Evolutionary conservation across 2,329 filamentous ascomycete species (phyloP).

Genomic region (Triangularia setosa): DNA sequence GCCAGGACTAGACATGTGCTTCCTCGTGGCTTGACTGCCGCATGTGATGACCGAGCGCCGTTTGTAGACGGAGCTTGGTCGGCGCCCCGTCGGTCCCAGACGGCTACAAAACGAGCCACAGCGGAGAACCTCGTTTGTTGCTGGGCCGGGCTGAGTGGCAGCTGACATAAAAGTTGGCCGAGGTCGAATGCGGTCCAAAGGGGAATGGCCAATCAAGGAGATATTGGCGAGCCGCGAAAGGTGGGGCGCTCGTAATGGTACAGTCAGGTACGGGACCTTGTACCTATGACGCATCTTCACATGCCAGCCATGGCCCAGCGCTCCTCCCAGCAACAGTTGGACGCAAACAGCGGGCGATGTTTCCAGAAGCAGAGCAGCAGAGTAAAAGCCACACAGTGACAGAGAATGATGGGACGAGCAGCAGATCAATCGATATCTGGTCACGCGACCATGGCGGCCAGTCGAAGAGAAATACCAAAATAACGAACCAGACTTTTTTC

Average conservation of each 20-base stretch:
- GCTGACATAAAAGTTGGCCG: slow-evolving; percentile 15
- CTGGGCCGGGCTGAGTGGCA: neutral
- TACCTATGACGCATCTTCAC: slow-evolving; percentile 10
- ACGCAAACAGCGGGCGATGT: neutral
- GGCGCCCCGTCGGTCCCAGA: neutral
- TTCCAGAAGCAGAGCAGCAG: neutral
- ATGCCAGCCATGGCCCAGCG: neutral
- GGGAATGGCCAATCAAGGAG: slow-evolving; percentile 15
- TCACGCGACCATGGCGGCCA: neutral
- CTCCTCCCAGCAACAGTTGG: neutral
- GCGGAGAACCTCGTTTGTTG: neutral
- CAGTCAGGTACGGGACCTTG: neutral
- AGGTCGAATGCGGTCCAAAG: slow-evolving; percentile 18
- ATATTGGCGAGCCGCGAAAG: slow-evolving; percentile 7
- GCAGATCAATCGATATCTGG: neutral
- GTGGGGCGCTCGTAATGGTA: slow-evolving; percentile 1
- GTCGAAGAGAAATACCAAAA: neutral
- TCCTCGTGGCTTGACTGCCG: neutral
- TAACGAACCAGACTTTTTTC: neutral
- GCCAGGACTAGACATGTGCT: neutral
- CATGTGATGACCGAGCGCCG: slow-evolving; percentile 5
- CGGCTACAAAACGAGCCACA: neutral
- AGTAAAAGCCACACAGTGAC: neutral
- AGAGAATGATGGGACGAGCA: neutral
- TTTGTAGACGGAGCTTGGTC: neutral